Percentiles rank a stretch among this genome's conserved stretches.
Conservation (phyloP, 352 stramenopile genomes). For the Phytopythium vexans region DNA sequence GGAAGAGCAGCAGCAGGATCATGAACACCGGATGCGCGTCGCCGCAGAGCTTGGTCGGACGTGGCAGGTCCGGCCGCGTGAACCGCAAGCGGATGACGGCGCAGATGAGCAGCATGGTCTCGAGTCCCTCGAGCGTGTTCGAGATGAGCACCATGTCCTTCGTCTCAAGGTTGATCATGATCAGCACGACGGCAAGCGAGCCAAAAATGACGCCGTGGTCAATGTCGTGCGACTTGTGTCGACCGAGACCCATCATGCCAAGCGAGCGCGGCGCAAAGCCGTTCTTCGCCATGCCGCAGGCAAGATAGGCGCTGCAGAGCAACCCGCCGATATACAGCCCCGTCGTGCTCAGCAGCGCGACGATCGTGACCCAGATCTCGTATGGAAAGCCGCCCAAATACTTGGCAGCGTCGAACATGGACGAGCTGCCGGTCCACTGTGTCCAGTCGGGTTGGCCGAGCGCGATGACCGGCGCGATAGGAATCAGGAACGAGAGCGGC, state of each 20-base stretch:
- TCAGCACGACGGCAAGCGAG: conserved; percentile 54
- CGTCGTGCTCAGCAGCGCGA: conserved; percentile 31
- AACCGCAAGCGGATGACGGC: conserved; percentile 38
- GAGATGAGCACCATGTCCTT: conserved; percentile 52
- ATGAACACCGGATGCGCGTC: conserved; percentile 24
- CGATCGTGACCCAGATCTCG: conserved; percentile 23
- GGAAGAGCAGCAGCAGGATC: conserved; percentile 27
- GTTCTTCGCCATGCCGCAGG: conserved; percentile 50
- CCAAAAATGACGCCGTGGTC: conserved; percentile 47
- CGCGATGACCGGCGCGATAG: conserved; percentile 28
- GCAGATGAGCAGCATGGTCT: conserved; percentile 36
- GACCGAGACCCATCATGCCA: conserved; percentile 27
- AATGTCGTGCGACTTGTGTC: conserved; percentile 19
- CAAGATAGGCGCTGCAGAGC: conserved; percentile 47
- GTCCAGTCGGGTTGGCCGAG: conserved; percentile 40
- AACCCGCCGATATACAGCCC: conserved; percentile 46
- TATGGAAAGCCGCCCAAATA: conserved; percentile 30
- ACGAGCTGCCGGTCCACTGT: conserved; percentile 30
- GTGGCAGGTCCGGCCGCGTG: conserved; percentile 25
- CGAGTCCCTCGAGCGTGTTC: conserved; percentile 44
- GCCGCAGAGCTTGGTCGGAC: conserved; percentile 43
- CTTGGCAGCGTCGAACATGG: conserved; percentile 28
- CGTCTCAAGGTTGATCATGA: conserved; percentile 48
- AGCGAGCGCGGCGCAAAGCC: conserved; percentile 43
- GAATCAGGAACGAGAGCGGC: conserved; percentile 44